Conservation (phyloP, 2,329 filamentous ascomycete genomes). For the Elsinoe fawcettii region DNA sequence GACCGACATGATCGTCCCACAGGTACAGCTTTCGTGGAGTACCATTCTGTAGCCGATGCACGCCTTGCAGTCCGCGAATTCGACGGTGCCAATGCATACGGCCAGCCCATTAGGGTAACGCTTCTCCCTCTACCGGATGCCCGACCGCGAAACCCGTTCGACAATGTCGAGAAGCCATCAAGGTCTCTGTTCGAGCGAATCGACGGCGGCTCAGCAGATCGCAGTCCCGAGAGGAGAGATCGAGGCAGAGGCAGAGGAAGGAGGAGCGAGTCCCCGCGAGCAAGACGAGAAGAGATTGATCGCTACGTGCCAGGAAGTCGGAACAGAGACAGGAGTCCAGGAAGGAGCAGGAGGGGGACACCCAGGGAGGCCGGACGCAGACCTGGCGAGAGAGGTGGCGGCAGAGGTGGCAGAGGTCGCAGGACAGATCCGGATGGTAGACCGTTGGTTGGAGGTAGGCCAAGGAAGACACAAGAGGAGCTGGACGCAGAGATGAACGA, state of each 20-base stretch:
- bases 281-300: constrained; percentile 58
- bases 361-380: constrained; percentile 43
- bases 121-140: constrained; percentile 46
- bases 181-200: constrained; percentile 62
- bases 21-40: constrained; percentile 76
- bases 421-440: constrained; percentile 41
- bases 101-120: constrained; percentile 65
- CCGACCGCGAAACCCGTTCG: constrained; percentile 38
- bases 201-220: constrained; percentile 34
- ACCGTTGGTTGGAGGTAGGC: constrained; percentile 38
- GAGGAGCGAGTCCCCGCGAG: constrained; percentile 44
- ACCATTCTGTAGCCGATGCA: constrained; percentile 63
- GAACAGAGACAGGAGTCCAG: constrained; percentile 46
- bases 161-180: constrained; percentile 41
- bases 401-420: constrained; percentile 35
- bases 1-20: constrained; percentile 84
- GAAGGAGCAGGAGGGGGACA: constrained; percentile 40
- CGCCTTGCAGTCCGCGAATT: constrained; percentile 68
- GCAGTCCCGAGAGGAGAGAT: constrained; percentile 3
- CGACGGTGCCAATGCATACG: constrained; percentile 84
- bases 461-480: constrained; percentile 83
- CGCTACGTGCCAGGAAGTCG: constrained; percentile 63
- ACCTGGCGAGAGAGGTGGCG: constrained; percentile 31
- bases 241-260: constrained; percentile 28
- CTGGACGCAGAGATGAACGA: constrained; percentile 96